A percentile compares a stretch with the other conserved stretches of the same genome.
Conservation (phyloP, 2,329 filamentous ascomycete genomes). For the Penicillium polonicum region DNA sequence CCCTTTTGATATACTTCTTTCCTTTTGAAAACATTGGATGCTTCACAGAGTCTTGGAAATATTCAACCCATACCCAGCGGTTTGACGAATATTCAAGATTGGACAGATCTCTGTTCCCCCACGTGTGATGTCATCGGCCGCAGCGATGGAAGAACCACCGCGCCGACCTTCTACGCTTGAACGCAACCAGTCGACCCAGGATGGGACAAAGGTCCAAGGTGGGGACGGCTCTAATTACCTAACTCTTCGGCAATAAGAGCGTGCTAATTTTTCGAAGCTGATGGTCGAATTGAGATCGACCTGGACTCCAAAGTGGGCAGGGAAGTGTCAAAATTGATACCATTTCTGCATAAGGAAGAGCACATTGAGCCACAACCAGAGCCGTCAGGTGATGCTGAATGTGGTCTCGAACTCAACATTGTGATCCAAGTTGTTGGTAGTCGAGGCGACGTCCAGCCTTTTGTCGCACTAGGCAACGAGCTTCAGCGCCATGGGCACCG, state of each 20-base stretch:
- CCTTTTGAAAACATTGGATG: not conserved
- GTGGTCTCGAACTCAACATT: conserved; percentile 43
- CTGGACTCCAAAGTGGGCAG: conserved; percentile 23
- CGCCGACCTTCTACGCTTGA: not conserved
- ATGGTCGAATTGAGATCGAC: conserved; percentile 25
- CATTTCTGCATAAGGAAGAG: conserved; percentile 11
- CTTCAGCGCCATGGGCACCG: conserved; percentile 53
- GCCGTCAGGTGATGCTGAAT: not conserved
- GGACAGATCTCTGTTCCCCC: not conserved
- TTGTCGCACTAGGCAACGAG: conserved; percentile 56
- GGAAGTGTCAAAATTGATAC: conserved; percentile 17
- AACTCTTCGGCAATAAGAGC: accelerated
- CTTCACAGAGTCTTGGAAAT: accelerated
- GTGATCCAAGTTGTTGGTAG: conserved; percentile 57
- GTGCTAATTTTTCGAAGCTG: conserved; percentile 8
- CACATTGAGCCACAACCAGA: not conserved
- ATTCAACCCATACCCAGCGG: not conserved
- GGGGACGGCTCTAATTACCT: accelerated
- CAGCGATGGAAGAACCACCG: conserved; percentile 1
- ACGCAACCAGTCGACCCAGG: not conserved
- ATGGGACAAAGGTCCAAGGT: conserved; percentile 1
- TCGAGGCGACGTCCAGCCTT: conserved; percentile 59
- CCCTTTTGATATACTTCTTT: not conserved
- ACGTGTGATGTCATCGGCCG: conserved; percentile 7
- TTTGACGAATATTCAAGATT: not conserved